Base-by-base conservation (phyloP, 2,329 filamentous ascomycete genomes). In the Fusarium fujikuroi region DNA sequence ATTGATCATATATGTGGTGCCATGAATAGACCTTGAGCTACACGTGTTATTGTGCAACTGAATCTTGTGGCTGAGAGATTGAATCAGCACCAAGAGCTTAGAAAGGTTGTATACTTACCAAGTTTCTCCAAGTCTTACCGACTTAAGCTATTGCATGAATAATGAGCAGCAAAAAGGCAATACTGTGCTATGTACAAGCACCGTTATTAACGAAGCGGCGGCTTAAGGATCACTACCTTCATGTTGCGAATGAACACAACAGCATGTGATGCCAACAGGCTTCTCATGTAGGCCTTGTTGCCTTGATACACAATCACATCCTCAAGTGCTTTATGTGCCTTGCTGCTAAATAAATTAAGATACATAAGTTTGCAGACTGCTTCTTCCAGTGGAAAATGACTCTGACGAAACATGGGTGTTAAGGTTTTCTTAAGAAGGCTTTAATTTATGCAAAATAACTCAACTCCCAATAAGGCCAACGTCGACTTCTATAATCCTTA, bases 111-210 rank as follows among this genome's bases (percentile, higher is more conserved):
- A 9, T 28, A 28, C 28, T 3, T 9, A 28, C 7, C 28, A 28
- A 28, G 28, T 28, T 9, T 9, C 8, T 28, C 28, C 9, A 28
- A 28, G 28, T 9, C 7, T 28, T 23, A 7, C 23, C 23, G 7
- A 23, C 21, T 19, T 7, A 7, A n/a, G 6, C 19, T 10, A 47
- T 21, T 10, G 3, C 7, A 7, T 16, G 14, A 7, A 8, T n/a
- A 9, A 42, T 23, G 4, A 18, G 3, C 11, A n/a, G 14, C 14
- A 16, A 4, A 2, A n/a, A 2, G 2, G 9, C 7, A 9, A 32
- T n/a, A 8, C 6, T 4, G 9, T 16, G 14, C 12, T 9, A 11
- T 5, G 11, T 0, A 4, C 0, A n/a, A 16, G 3, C 14, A n/a
- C 7, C 7, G 28, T 16, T 8, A 7, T n/a, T 1, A 7, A 30